Base-by-base conservation (phyloP, 192 early-diverging fungal species). In the Chytriomyces hyalinus region DNA sequence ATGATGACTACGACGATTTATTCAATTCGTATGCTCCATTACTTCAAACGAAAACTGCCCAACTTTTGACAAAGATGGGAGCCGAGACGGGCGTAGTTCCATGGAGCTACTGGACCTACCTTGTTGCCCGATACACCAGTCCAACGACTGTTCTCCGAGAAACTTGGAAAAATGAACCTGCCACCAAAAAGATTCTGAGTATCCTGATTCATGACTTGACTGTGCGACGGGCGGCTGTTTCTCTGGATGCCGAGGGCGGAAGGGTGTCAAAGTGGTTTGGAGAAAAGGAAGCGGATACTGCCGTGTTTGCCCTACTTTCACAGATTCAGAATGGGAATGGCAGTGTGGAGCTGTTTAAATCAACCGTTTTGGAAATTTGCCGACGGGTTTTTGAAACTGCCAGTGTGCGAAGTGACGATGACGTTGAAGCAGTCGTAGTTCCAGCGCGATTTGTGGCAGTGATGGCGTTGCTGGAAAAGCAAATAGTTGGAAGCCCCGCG, bases 231-330 rank as follows among this genome's bases (percentile, higher is more conserved):
- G 49, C 75, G n/a, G 53, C 53, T 1, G 53, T 20, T 57, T 13
- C 13, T 2, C 6, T 20, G 6, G 64, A 64, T 11, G 53, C 17
- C 6, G 65, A 51, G 20, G 48, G 48, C 17, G 61, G 47, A 67
- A 17, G 22, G 63, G 47, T 24, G 48, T 48, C 44, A 28, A 5
- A 48, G n/a, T 65, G 64, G 65, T 76, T 76, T 67, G 75, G 44
- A 20, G 75, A 76, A 36, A 76, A 76, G 75, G 75, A 76, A 28
- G 76, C 67, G 17, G 53, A 77, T 61, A 24, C 53, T 28, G 76
- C 76, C 6, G 15, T 77, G 6, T 6, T 8, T 6, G 51, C 50
- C 6, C 24, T 77, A 11, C n/a, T 77, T 17, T 44, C 68, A 2
- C 26, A 11, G 13, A 26, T 61, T 17, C 22, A 44, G 10, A 15